phyloP scores from a whole-genome alignment of 805 yeast species.

The Schizosaccharomyces lindneri region DNA sequence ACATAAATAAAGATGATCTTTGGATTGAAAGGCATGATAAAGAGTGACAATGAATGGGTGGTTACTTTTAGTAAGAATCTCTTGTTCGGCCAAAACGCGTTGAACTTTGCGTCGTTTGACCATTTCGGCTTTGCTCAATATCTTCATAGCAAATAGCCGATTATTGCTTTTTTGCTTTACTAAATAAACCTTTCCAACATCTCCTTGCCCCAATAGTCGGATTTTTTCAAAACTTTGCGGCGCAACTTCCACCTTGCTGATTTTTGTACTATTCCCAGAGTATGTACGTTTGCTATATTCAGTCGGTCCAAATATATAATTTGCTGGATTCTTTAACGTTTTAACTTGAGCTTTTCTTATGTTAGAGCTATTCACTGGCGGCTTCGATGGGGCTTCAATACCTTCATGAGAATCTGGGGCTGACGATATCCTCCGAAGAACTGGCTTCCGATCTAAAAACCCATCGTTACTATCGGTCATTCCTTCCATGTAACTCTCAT shows the following conservation, averaged over 20 bases:
- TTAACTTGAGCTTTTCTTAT: neutral
- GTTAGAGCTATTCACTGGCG: neutral
- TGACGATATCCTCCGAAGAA: neutral
- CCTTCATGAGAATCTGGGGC: neutral
- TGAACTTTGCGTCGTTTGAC: slow-evolving; percentile 82
- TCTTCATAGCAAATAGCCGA: slow-evolving; percentile 76
- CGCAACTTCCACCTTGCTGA: slow-evolving; percentile 54
- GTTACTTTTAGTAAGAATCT: slow-evolving; percentile 77
- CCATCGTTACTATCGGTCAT: neutral
- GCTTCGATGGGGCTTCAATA: neutral
- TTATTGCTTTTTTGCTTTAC: slow-evolving; percentile 61
- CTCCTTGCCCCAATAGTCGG: slow-evolving; percentile 78
- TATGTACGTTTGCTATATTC: slow-evolving; percentile 25
- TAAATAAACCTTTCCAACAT: slow-evolving; percentile 85
- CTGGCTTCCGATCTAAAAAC: neutral
- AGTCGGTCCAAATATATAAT: slow-evolving; percentile 2
- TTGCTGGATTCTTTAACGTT: neutral
- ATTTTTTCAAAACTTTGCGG: slow-evolving; percentile 76
- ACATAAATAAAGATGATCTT: slow-evolving; percentile 71
- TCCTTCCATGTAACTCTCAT: no score
- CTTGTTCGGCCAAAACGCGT: slow-evolving; percentile 89
- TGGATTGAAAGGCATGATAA: slow-evolving; percentile 89
- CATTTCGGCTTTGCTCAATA: slow-evolving; percentile 76
- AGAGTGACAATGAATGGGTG: slow-evolving; percentile 94
- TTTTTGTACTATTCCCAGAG: slow-evolving; percentile 48